phyloP scores from a whole-genome alignment of 2,329 filamentous ascomycete genomes.

The Scedosporium dehoogii region DNA sequence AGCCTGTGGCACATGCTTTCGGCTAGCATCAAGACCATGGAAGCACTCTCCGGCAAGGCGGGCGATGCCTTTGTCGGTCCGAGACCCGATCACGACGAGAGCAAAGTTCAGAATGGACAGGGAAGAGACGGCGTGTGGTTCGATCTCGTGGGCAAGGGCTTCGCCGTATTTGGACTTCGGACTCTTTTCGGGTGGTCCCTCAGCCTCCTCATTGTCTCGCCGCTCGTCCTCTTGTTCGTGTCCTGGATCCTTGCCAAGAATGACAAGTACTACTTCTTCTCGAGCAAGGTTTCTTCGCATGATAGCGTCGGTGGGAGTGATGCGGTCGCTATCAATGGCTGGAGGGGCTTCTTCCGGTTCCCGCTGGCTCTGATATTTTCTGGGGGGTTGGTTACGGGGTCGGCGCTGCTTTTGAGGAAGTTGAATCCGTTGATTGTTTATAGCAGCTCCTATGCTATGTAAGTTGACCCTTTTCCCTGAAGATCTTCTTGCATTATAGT shows the following conservation, averaged over 20 bases:
- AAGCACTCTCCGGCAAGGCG: slow-evolving; percentile 58
- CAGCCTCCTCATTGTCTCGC: slow-evolving; percentile 69
- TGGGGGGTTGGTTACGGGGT: slow-evolving; percentile 56
- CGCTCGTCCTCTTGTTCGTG: slow-evolving; percentile 60
- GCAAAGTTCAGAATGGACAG: slow-evolving; percentile 55
- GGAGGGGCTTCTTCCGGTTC: slow-evolving; percentile 76
- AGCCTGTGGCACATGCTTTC: slow-evolving; percentile 95
- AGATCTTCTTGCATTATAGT: neutral
- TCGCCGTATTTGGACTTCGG: slow-evolving; percentile 69
- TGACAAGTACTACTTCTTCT: slow-evolving; percentile 86
- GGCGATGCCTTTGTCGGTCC: slow-evolving; percentile 56
- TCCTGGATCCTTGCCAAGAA: slow-evolving; percentile 57
- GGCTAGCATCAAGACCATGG: slow-evolving; percentile 64
- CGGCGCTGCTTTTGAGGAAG: slow-evolving; percentile 68
- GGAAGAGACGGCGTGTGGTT: slow-evolving; percentile 80
- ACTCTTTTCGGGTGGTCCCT: slow-evolving; percentile 85
- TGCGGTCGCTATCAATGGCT: slow-evolving; percentile 58
- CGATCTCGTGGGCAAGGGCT: slow-evolving; percentile 72
- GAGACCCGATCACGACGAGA: slow-evolving; percentile 41
- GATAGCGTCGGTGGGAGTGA: slow-evolving; percentile 49
- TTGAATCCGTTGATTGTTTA: slow-evolving; percentile 88
- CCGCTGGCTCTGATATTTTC: slow-evolving; percentile 65
- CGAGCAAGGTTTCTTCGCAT: slow-evolving; percentile 45
- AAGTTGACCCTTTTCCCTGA: slow-evolving; percentile 16
- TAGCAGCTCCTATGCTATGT: slow-evolving; percentile 74